These are phyloP conservation scores for Cryphonectria japonica DNA, from an alignment of 2,329 filamentous ascomycete species.

Conservation along the genomic window DNA sequence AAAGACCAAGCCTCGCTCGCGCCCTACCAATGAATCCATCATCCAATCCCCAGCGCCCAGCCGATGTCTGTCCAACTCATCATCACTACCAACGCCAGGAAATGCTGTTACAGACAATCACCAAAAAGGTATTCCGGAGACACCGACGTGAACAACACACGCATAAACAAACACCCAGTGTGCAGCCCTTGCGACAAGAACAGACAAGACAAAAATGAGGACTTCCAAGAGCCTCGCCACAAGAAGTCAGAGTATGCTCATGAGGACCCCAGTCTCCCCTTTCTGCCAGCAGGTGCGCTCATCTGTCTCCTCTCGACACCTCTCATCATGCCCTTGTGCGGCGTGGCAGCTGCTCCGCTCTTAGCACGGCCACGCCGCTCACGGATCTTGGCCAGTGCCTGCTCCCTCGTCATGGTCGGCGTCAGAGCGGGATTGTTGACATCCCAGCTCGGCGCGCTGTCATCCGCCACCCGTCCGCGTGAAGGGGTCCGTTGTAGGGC, in stretches of 20 bases:
- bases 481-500: conserved; percentile 49
- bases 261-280: conserved; percentile 22
- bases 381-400: conserved; percentile 75
- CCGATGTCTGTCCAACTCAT: conserved; percentile 7
- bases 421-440: conserved; percentile 61
- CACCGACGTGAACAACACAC: conserved; percentile 1
- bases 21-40: conserved; percentile 1
- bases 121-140: neutral
- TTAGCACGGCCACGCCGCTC: conserved; percentile 72
- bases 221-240: neutral
- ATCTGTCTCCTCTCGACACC: conserved; percentile 52
- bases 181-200: neutral
- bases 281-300: conserved; percentile 46
- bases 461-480: conserved; percentile 28
- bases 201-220: neutral
- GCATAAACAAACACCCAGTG: neutral
- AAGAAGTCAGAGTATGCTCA: neutral
- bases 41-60: neutral
- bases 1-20: neutral
- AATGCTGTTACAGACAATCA: conserved; percentile 14
- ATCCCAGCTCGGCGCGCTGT: conserved; percentile 51
- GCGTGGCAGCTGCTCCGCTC: conserved; percentile 67
- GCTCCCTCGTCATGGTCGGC: conserved; percentile 71
- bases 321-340: conserved; percentile 60
- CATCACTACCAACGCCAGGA: conserved; percentile 22